These are phyloP conservation scores for Globisporangium carolinianum DNA, from an alignment of 352 stramenopile genomes.

Conservation along the genomic window DNA sequence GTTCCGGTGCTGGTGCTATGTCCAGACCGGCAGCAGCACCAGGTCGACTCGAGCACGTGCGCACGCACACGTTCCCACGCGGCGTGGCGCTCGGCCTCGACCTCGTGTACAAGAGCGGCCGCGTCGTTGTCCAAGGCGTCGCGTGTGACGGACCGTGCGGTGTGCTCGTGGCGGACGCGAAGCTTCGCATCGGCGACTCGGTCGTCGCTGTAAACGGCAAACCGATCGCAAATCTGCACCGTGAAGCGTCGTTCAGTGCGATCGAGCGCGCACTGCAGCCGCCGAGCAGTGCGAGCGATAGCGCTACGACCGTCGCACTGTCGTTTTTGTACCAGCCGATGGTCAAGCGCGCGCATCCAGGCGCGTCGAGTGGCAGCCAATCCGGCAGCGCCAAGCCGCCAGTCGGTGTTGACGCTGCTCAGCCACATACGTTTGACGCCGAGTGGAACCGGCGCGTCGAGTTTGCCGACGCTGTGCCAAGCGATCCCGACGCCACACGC, in stretches of 20 bases:
- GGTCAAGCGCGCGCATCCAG: slow-evolving; percentile 4
- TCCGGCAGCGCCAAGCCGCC: neutral
- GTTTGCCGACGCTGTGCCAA: slow-evolving; percentile 50
- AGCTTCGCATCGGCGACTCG: slow-evolving; percentile 72
- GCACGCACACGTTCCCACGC: slow-evolving; percentile 49
- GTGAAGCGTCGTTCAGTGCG: slow-evolving; percentile 66
- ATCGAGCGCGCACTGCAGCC: slow-evolving; percentile 57
- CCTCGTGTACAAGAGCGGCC: slow-evolving; percentile 70
- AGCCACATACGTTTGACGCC: slow-evolving; percentile 37
- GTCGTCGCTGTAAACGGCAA: slow-evolving; percentile 70
- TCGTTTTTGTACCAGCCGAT: slow-evolving; percentile 66
- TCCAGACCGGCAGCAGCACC: neutral
- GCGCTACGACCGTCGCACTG: slow-evolving; percentile 24
- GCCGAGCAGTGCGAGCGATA: slow-evolving; percentile 6
- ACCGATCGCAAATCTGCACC: slow-evolving; percentile 79
- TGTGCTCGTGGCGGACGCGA: slow-evolving; percentile 46
- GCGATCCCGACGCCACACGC: neutral
- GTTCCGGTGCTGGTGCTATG: slow-evolving; percentile 4
- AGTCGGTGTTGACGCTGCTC: neutral
- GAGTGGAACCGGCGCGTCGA: slow-evolving; percentile 83
- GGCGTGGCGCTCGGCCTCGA: slow-evolving; percentile 66
- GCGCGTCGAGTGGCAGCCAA: neutral
- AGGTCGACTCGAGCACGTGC: slow-evolving; percentile 40
- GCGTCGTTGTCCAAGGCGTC: slow-evolving; percentile 72
- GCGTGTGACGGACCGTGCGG: slow-evolving; percentile 60